Conservation (phyloP, 257 asterid genomes). For the Nicotiana sylvestris region DNA sequence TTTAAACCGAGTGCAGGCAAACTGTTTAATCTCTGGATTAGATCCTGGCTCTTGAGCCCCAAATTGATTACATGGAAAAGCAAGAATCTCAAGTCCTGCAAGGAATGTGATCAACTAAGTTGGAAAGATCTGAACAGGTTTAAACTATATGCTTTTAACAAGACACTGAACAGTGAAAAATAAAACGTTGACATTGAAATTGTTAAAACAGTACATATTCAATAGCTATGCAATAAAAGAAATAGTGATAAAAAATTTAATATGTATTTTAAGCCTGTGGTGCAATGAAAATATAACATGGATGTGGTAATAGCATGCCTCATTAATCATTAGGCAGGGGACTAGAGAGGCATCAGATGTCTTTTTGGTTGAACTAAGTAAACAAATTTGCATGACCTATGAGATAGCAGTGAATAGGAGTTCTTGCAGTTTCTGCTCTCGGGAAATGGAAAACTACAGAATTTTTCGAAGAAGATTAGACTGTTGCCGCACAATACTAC, state of each 20-base stretch:
- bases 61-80: constrained; percentile 95
- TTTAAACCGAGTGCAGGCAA: constrained; percentile 82
- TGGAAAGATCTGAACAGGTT: neutral
- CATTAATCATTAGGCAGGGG: neutral
- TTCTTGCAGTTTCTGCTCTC: neutral
- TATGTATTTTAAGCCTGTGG: neutral
- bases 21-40: constrained; percentile 72
- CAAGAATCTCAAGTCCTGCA: constrained; percentile 86
- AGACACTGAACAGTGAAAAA: neutral
- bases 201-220: neutral
- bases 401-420: neutral
- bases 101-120: neutral
- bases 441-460: neutral
- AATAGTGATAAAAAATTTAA: neutral
- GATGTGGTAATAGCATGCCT: neutral
- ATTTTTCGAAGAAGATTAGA: neutral
- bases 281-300: neutral
- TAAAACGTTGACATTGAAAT: neutral
- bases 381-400: neutral
- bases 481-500: neutral
- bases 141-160: neutral
- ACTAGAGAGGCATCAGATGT: neutral
- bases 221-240: neutral
- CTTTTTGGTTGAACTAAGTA: neutral
- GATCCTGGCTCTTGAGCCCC: constrained; percentile 98